Evolutionary conservation across 371 early-diverging fungal species (phyloP).

Genomic region (Haplosporangium sp.): DNA sequence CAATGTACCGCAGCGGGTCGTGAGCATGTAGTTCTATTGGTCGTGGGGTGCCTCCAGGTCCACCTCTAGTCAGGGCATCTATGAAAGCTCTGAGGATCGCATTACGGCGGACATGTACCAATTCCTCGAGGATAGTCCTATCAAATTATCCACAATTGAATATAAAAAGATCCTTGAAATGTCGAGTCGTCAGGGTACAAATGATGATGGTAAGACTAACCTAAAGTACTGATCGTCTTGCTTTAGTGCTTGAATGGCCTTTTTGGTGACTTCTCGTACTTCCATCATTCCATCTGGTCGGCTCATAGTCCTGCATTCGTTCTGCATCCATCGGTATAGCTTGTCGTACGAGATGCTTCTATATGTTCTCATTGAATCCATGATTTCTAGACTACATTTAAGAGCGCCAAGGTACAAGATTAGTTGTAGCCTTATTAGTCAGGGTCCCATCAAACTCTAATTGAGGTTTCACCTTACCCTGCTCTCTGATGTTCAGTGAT

Average conservation of each 20-base stretch:
- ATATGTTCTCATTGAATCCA: slow-evolving; percentile 77
- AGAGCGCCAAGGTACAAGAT: neutral
- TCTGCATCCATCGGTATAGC: slow-evolving; percentile 84
- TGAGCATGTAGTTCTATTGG: slow-evolving; percentile 94
- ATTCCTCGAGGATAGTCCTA: slow-evolving; percentile 78
- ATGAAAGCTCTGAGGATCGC: slow-evolving; percentile 81
- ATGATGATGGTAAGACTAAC: slow-evolving; percentile 55
- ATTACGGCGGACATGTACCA: slow-evolving; percentile 77
- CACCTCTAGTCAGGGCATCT: slow-evolving; percentile 87
- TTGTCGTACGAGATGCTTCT: slow-evolving; percentile 84
- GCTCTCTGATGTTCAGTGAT: slow-evolving; percentile 82
- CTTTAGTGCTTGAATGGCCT: slow-evolving; percentile 78
- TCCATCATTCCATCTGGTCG: slow-evolving; percentile 77
- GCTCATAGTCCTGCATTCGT: slow-evolving; percentile 76
- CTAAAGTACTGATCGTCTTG: slow-evolving; percentile 82
- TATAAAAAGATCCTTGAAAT: neutral
- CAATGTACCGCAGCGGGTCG: slow-evolving; percentile 90
- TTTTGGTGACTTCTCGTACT: slow-evolving; percentile 71
- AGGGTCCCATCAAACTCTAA: neutral
- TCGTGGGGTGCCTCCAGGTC: slow-evolving; percentile 84
- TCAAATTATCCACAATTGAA: neutral
- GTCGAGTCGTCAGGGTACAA: neutral
- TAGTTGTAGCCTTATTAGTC: neutral
- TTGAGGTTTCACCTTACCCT: slow-evolving; percentile 62
- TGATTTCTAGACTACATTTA: slow-evolving; percentile 74